Base-by-base conservation (phyloP, 768 basidiomycete species). In the Chlorophyllum brunneum region DNA sequence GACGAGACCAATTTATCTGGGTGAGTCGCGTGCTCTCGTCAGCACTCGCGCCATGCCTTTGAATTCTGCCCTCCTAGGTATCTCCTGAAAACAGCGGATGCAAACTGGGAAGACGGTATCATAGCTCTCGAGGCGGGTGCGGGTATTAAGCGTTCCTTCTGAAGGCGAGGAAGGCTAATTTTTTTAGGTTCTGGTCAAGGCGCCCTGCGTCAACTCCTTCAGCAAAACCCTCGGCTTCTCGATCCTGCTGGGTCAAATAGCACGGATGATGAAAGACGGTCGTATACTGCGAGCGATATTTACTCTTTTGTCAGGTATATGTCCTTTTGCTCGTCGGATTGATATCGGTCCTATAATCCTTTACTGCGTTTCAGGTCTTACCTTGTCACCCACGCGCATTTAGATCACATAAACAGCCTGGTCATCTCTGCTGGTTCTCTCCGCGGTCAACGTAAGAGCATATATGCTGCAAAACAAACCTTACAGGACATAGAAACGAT, bases 81-180 rank as follows among this genome's bases (percentile, higher is more conserved):
- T 72, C 72, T 97, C 46, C 67, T 97, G 65, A 98, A 98, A 64
- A 79, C 88, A 6, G 72, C 67, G 57, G 65, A 73, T 30, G 62
- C 74, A 8, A 62, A 70, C 7, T 98, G 95, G 95, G 75, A 80
- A 54, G 86, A 92, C 40, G 94, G 93, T 4, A 80, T 88, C 40
- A 58, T 95, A 5, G 88, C 85, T 1, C 65, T 98, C 46, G 95
- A 98, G 72, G 95, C 92, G 63, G 93, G 93, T 90, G 55, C 79
- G 41, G 34, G 40, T 5, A 36, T 29, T 26, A 20, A 49, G 36
- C 26, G 23, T 10, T 48, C 39, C 39, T 30, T 22, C 9, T 5
- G 16, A 6, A n/a, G 11, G 24, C 20, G 26, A 38, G 6, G 5
- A 41, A 29, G 43, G 37, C 43, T 51, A 29, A 18, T 9, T 22